Conservation (phyloP, 257 asterid genomes). For the Solanum gandarillasii region DNA sequence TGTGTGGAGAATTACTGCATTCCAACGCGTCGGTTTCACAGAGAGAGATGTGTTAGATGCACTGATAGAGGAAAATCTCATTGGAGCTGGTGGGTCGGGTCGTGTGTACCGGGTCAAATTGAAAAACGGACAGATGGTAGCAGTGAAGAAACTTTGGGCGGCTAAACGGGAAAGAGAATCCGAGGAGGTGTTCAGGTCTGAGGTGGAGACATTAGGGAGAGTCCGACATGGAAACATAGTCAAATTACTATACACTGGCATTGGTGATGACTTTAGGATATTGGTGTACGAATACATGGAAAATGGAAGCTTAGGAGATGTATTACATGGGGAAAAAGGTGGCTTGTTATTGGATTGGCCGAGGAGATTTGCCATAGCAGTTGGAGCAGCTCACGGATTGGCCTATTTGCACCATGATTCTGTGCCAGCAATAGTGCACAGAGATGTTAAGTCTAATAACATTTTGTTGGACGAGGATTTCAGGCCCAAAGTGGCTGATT, state of each 20-base stretch:
- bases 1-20: constrained; percentile 60
- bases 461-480: constrained; percentile 28
- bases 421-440: constrained; percentile 26
- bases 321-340: constrained; percentile 54
- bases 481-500: constrained; percentile 54
- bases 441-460: constrained; percentile 36
- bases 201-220: constrained; percentile 46
- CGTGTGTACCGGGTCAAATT: constrained; percentile 51
- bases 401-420: constrained; percentile 79
- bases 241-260: constrained; percentile 57
- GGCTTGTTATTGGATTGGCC: constrained; percentile 66
- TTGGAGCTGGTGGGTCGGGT: constrained; percentile 79
- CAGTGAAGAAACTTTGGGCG: constrained; percentile 82
- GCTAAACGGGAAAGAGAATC: constrained; percentile 33
- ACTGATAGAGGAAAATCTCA: constrained; percentile 42
- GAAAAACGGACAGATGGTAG: constrained; percentile 55
- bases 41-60: constrained; percentile 50
- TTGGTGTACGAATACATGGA: constrained; percentile 64
- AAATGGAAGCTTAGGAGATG: constrained; percentile 72
- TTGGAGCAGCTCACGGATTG: constrained; percentile 76
- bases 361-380: constrained; percentile 44
- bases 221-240: constrained; percentile 68
- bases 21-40: constrained; percentile 37
- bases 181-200: constrained; percentile 37
- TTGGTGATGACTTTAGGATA: constrained; percentile 43